Percentiles rank a stretch among this genome's conserved stretches.
Conservation (phyloP, 495 filamentous ascomycete species). For the Evansstolkia leycettana region DNA sequence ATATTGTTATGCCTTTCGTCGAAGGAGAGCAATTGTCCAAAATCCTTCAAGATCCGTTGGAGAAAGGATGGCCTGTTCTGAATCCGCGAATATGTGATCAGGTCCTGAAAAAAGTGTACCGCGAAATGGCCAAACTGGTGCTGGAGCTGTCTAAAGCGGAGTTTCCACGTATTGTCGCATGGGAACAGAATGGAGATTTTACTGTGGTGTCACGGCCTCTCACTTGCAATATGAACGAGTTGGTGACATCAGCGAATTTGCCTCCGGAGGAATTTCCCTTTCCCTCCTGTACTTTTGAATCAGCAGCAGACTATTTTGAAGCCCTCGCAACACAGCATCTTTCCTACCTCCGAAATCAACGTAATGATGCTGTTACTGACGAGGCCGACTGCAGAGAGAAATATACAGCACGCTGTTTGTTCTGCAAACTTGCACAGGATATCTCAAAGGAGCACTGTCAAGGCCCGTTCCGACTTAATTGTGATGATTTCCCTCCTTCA, state of each 20-base stretch:
- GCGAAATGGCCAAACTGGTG: conserved; percentile 18
- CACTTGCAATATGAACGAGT: conserved; percentile 19
- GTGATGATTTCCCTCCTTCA: conserved; percentile 19
- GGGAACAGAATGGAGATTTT: conserved; percentile 5
- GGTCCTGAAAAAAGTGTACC: conserved; percentile 15
- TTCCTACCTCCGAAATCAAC: conserved; percentile 23
- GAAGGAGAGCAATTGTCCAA: conserved; percentile 14
- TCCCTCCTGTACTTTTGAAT: conserved; percentile 7
- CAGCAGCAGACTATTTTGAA: conserved; percentile 21
- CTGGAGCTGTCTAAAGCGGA: conserved; percentile 17
- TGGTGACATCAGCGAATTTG: conserved; percentile 8
- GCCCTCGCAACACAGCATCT: conserved; percentile 30
- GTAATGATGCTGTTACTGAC: conserved; percentile 21
- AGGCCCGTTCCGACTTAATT: conserved; percentile 20
- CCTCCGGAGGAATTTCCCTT: conserved; percentile 2
- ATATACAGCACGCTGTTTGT: conserved; percentile 28
- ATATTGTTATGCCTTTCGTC: conserved; percentile 34
- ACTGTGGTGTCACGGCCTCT: conserved; percentile 8
- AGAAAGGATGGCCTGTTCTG: conserved; percentile 10
- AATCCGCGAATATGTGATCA: conserved; percentile 14
- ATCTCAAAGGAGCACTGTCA: conserved; percentile 3
- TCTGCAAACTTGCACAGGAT: conserved; percentile 17
- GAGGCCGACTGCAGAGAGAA: conserved; percentile 27
- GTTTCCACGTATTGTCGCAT: conserved; percentile 17
- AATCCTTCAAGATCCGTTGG: conserved; percentile 17